Base-by-base conservation (phyloP, 345 rosid species). In the Brassica cretica region DNA sequence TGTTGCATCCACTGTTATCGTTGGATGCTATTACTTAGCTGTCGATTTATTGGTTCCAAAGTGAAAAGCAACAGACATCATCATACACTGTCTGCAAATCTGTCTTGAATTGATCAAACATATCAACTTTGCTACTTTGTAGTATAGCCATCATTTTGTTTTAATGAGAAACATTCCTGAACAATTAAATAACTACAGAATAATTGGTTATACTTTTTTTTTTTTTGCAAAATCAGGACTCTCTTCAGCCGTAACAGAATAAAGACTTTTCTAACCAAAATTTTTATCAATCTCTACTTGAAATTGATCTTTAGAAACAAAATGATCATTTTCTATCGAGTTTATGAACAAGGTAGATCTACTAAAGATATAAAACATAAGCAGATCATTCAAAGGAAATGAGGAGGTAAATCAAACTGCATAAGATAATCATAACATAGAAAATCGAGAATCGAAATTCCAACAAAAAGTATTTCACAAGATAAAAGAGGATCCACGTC, bases 11-110 rank as follows among this genome's bases (percentile, higher is more conserved):
- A 84, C 86, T 2, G 29, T 81, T 49, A 78, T 93, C 33, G 96
- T 93, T 2, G 97, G 96, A 19, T 70, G 88, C 49, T 95, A 93
- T 68, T 92, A 83, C 80, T 82, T 89, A 63, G 82, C 87, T 6
- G 77, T 93, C 21, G 77, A 82, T 82, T 73, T 74, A 56, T 74
- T 88, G 37, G 81, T 78, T 77, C 29, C 85, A 9, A 73, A 79
- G 37, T 86, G 82, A 85, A 8, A 37, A 37, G 2, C 44, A 37
- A 37, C 44, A 37, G 2, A 37, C 11, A 37, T 37, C 11, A 37
- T 37, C 44, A 37, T 0, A 37, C 44, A 37, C 2, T 37, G 44
- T 37, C 11, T 37, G 12, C 44, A 37, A 46, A 12, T 14, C 55
- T 46, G 55, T 46, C 55, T 46, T 14, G 6, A 5, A 46, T 46